Evolutionary conservation across 208 protist genomes (phyloP).

Genomic region (Leishmania arabica): DNA sequence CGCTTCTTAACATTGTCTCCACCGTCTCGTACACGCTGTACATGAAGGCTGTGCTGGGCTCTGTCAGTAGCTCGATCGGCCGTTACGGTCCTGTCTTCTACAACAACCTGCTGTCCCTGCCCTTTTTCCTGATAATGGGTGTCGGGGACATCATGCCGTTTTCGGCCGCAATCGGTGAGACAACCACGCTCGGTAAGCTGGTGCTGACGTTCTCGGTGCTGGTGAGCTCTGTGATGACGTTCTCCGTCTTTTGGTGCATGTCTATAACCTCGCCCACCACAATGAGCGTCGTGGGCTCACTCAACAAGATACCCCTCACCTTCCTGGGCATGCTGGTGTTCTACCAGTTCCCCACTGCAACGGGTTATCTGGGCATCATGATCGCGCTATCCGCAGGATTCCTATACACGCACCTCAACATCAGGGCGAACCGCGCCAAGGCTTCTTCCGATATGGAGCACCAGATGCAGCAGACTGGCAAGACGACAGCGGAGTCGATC

Average conservation of each 20-base stretch:
- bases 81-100: constrained; percentile 87
- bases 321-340: constrained; percentile 88
- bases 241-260: constrained; percentile 91
- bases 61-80: constrained; percentile 61
- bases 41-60: constrained; percentile 71
- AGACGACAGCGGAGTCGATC: neutral
- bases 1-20: constrained; percentile 66
- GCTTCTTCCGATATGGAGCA: constrained; percentile 8
- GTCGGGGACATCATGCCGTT: constrained; percentile 18
- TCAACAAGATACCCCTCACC: constrained; percentile 87
- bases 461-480: neutral
- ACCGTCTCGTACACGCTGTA: constrained; percentile 88
- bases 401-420: constrained; percentile 77
- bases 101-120: constrained; percentile 87
- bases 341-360: constrained; percentile 65
- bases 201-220: constrained; percentile 53
- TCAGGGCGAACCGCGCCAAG: constrained; percentile 37
- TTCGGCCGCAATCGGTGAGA: constrained; percentile 9
- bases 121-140: constrained; percentile 54
- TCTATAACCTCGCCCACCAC: constrained; percentile 89
- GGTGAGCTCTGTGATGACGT: constrained; percentile 78
- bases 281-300: constrained; percentile 82
- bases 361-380: constrained; percentile 75
- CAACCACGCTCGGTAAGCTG: constrained; percentile 24
- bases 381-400: constrained; percentile 70